Conservation (phyloP, 495 filamentous ascomycete species). For the Penicillium flavigenum region DNA sequence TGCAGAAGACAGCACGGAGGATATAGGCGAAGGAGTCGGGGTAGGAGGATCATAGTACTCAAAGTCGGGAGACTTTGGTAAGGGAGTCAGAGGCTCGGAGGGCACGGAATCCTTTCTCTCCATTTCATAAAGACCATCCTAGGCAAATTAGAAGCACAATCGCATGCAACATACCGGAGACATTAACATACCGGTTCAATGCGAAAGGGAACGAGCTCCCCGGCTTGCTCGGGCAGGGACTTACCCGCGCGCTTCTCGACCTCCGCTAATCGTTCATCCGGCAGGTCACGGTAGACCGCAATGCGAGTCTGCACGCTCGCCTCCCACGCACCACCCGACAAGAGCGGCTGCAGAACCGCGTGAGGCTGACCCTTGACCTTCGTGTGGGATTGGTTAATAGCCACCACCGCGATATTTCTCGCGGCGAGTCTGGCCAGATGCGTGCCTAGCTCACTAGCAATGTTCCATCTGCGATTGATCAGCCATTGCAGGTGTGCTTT, state of each 20-base stretch:
- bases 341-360: constrained; percentile 68
- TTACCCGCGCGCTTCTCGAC: constrained; percentile 46
- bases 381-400: constrained; percentile 71
- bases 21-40: constrained; percentile 9
- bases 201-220: constrained; percentile 40
- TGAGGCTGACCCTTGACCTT: constrained; percentile 55
- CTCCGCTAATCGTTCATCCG: constrained; percentile 40
- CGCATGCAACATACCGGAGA: background rate
- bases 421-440: constrained; percentile 66
- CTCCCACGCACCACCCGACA: constrained; percentile 71
- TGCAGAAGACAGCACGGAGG: constrained; percentile 4
- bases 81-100: background rate
- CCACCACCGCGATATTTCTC: constrained; percentile 63
- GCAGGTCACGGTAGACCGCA: constrained; percentile 67
- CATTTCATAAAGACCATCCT: constrained; percentile 36
- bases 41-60: constrained; percentile 12
- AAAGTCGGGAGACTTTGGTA: constrained; percentile 14
- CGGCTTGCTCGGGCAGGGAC: constrained; percentile 28
- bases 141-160: constrained; percentile 1
- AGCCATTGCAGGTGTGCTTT: constrained; percentile 54
- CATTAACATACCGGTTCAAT: constrained; percentile 39
- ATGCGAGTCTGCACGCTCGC: constrained; percentile 63
- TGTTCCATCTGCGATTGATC: constrained; percentile 59
- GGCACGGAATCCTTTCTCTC: background rate
- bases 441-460: constrained; percentile 56